phyloP scores from a whole-genome alignment of 2,329 filamentous ascomycete genomes.

The Blastomyces emzantsi region DNA sequence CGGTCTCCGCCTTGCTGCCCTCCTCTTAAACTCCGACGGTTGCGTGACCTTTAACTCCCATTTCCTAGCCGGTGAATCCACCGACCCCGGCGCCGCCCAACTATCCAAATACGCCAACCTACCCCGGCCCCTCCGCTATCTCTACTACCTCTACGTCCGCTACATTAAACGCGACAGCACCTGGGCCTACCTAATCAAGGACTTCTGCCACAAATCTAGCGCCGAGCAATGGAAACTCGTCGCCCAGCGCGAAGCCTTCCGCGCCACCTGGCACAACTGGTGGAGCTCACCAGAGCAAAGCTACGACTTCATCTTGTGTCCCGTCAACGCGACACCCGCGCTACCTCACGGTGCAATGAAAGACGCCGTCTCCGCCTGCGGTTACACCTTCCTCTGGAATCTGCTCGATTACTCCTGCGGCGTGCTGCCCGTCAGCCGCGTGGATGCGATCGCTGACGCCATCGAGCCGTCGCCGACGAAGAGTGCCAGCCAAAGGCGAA shows the following conservation, averaged over 20 bases:
- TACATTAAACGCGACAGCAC: constrained; percentile 66
- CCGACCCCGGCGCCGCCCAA: constrained; percentile 67
- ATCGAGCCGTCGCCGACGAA: constrained; percentile 37
- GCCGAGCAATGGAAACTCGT: constrained; percentile 79
- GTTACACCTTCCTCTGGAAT: constrained; percentile 92
- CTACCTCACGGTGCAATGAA: constrained; percentile 81
- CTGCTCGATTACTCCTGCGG: constrained; percentile 81
- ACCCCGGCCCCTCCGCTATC: constrained; percentile 63
- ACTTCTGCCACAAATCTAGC: constrained; percentile 65
- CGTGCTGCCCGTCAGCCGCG: constrained; percentile 75
- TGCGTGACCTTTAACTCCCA: constrained; percentile 69
- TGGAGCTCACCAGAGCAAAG: constrained; percentile 62
- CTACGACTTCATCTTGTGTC: constrained; percentile 70
- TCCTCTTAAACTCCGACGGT: constrained; percentile 77
- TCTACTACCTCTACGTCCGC: constrained; percentile 86
- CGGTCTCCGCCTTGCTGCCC: constrained; percentile 65
- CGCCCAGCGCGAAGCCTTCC: constrained; percentile 65
- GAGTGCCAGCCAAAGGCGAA: constrained; percentile 40
- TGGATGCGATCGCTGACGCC: constrained; percentile 61
- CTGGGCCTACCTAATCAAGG: constrained; percentile 67
- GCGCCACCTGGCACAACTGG: constrained; percentile 72
- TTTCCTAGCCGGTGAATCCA: constrained; percentile 67
- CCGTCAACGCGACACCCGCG: constrained; percentile 84
- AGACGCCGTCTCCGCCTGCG: constrained; percentile 74
- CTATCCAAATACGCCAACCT: constrained; percentile 66